These are phyloP conservation scores for Blastocystis sp. DNA, from an alignment of 352 stramenopile genomes.

Conservation along the genomic window DNA sequence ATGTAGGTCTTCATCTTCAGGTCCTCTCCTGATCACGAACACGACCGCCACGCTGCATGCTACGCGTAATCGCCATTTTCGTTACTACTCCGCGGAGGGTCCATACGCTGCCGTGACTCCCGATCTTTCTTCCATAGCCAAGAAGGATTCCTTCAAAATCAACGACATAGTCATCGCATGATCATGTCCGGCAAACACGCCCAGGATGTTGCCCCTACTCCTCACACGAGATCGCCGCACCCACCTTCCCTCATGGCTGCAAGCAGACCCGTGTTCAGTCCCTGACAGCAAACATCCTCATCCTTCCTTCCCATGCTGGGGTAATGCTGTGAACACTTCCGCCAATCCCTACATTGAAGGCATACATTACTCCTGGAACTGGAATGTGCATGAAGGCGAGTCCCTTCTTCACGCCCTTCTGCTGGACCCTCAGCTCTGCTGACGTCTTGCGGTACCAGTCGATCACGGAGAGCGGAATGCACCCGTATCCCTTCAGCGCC, in stretches of 20 bases:
- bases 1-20: background rate
- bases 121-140: background rate
- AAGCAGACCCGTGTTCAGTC: background rate
- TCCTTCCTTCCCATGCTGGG: conserved; percentile 42
- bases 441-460: conserved; percentile 34
- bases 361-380: conserved; percentile 65
- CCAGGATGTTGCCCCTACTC: background rate
- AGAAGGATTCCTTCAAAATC: conserved; percentile 8
- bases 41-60: background rate
- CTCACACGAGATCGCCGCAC: background rate
- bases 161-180: background rate
- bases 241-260: conserved; percentile 1
- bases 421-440: conserved; percentile 13
- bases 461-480: conserved; percentile 38
- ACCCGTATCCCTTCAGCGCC: conserved; percentile 17
- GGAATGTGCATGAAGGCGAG: conserved; percentile 68
- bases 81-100: background rate
- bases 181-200: background rate
- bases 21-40: background rate
- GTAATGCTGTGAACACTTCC: conserved; percentile 34
- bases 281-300: background rate
- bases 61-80: background rate
- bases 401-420: background rate
- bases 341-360: background rate
- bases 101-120: conserved; percentile 1